A percentile compares a stretch with the other conserved stretches of the same genome.
Evolutionary conservation across 1,139 yeast genomes (phyloP).

Genomic region (Yamadazyma oceani): DNA sequence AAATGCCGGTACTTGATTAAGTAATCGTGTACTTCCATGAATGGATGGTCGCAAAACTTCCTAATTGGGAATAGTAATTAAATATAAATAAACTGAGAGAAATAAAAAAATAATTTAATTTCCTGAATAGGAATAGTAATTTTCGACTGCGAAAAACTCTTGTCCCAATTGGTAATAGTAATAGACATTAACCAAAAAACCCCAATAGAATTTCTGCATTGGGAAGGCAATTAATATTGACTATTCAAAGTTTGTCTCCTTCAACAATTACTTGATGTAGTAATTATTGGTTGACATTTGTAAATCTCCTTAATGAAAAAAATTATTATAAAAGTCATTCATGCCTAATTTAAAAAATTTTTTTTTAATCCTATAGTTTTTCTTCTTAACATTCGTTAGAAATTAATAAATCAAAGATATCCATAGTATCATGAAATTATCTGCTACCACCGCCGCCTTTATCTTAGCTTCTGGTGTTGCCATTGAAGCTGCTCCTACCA

Average conservation of each 20-base stretch:
- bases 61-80: conserved; percentile 13
- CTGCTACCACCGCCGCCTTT: conserved; percentile 22
- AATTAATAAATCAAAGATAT: too few relatives aligned
- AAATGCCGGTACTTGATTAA: too few relatives aligned
- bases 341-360: not conserved
- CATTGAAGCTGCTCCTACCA: conserved; percentile 38
- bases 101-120: conserved; percentile 6
- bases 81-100: not conserved
- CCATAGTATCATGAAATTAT: not conserved
- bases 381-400: conserved; percentile 1
- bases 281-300: not conserved
- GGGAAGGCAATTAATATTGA: too few relatives aligned
- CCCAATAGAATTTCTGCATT: too few relatives aligned
- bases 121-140: conserved; percentile 19
- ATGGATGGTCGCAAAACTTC: conserved; percentile 10
- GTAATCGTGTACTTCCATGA: too few relatives aligned
- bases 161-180: not conserved
- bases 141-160: too few relatives aligned
- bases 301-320: not conserved
- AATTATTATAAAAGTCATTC: conserved; percentile 1
- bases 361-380: not conserved
- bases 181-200: too few relatives aligned
- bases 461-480: conserved; percentile 33
- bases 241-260: conserved; percentile 4
- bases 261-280: conserved; percentile 3